Percentiles rank a stretch among this genome's conserved stretches.
Conservation (phyloP, 345 rosid genomes). For the Hypericum androsaemum region DNA sequence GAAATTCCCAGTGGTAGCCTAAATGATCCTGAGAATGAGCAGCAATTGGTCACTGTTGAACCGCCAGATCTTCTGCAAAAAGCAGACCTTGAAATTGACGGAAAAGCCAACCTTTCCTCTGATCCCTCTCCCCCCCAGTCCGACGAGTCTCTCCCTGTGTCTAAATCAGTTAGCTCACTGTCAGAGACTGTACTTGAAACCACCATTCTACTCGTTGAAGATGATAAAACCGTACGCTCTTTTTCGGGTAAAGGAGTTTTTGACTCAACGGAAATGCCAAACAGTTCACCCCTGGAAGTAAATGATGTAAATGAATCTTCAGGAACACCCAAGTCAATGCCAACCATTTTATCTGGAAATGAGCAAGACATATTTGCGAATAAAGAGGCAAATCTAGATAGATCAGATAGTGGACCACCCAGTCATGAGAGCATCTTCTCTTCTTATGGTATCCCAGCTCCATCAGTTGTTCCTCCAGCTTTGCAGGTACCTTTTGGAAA, state of each 20-base stretch:
- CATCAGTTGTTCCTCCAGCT: conserved; percentile 55
- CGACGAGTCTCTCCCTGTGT: conserved; percentile 19
- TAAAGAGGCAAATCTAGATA: conserved; percentile 21
- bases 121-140: conserved; percentile 9
- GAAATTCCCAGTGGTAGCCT: conserved; percentile 18
- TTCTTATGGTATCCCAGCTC: conserved; percentile 82
- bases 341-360: conserved; percentile 23
- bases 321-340: conserved; percentile 23
- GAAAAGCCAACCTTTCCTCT: conserved; percentile 14
- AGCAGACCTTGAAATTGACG: conserved; percentile 13
- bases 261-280: conserved; percentile 24
- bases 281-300: conserved; percentile 31
- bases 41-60: conserved; percentile 22
- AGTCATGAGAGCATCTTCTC: conserved; percentile 29
- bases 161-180: conserved; percentile 28
- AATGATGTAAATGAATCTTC: conserved; percentile 27
- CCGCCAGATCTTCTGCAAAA: conserved; percentile 18
- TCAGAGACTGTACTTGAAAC: conserved; percentile 27
- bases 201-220: conserved; percentile 21
- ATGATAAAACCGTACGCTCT: conserved; percentile 14
- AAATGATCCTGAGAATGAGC: conserved; percentile 20
- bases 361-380: conserved; percentile 23
- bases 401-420: conserved; percentile 26
- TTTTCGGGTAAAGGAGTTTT: conserved; percentile 27
- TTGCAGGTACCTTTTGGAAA: conserved; percentile 60